Percentiles rank a stretch among this genome's conserved stretches.
Conservation (phyloP, 352 stramenopile genomes). For the Phytophthora palmivora region DNA sequence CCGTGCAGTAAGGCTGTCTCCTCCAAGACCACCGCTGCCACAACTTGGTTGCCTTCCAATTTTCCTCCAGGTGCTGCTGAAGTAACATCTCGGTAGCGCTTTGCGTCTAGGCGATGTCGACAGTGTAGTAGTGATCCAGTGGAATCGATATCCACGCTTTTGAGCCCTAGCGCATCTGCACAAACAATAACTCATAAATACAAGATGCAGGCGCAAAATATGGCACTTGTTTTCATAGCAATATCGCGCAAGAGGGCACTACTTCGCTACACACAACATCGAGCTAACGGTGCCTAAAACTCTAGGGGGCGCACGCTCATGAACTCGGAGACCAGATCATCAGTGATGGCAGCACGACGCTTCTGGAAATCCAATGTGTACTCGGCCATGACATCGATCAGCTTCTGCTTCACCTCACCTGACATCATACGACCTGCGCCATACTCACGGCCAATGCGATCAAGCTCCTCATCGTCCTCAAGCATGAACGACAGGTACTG, state of each 20-base stretch:
- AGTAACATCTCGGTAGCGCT: constrained; percentile 16
- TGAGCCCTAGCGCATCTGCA: constrained; percentile 23
- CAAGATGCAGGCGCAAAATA: constrained; percentile 17
- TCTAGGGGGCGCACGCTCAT: constrained; percentile 95
- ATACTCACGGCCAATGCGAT: constrained; percentile 95
- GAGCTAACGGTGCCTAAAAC: constrained; percentile 72
- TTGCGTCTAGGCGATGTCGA: constrained; percentile 23
- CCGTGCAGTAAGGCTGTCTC: constrained; percentile 29
- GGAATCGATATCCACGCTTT: constrained; percentile 22
- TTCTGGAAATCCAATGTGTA: constrained; percentile 97
- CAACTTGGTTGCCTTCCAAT: constrained; percentile 15
- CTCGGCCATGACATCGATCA: constrained; percentile 94
- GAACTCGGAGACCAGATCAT: constrained; percentile 97
- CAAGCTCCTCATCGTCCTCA: constrained; percentile 98
- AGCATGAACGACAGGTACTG: constrained; percentile 99
- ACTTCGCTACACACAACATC: constrained; percentile 16
- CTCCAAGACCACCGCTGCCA: constrained; percentile 27
- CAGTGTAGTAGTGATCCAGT: constrained; percentile 23
- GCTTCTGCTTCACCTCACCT: constrained; percentile 97
- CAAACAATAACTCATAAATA: constrained; percentile 33
- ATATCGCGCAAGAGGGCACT: background rate
- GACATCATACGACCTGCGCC: constrained; percentile 96
- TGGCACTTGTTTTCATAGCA: constrained; percentile 22
- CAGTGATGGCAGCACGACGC: constrained; percentile 92
- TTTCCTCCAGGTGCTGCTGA: constrained; percentile 7